Evolutionary conservation across 1,139 yeast species (phyloP), one percentile per base, ranked within the genome.

Genomic region (Yamadazyma jaroonii): DNA sequence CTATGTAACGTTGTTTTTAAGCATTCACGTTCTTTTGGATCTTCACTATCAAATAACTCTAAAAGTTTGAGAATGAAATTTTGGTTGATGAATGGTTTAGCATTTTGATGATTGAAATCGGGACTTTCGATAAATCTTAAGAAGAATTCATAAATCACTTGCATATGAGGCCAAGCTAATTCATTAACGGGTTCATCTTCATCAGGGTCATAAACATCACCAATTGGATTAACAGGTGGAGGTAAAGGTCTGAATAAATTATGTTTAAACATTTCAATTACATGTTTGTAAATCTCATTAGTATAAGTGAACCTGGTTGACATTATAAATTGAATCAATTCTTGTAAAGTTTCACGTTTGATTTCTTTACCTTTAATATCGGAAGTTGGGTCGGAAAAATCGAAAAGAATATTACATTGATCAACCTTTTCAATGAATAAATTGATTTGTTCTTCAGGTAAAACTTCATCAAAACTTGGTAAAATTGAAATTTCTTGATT

Each of bases 121-220:
- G 96, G 95, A 47, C 92, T 82, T 62, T 92, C 98, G 45, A 92
- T 84, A 62, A 92, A 92, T 53, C 96, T 72, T 45, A 94, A 68
- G 58, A 92, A 92, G 55, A 92, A 88, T 59, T 92, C 97, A 64
- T 94, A 92, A 31, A 90, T 95, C 31, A 90, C 79, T 62, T 88
- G 95, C 97, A 94, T 92, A 60, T 92, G 99, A 4, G 98, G 96
- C 99, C 99, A 92, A 5, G 97, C 92, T 44, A 92, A 79, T 58
- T 94, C 98, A 54, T 81, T 81, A 30, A 92, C 95, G 2, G 97
- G 97, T 62, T 92, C 99, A 64, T 92, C 98, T 64, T 92, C 99
- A 65, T 92, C 98, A 0, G 99, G 98, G 54, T 94, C 98, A 60
- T 78, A 94, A 22, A 92, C 76, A 45, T 94, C 98, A 27, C 98